Evolutionary conservation across 441 rosid genomes (phyloP).

Genomic region (Brassica balearica): DNA sequence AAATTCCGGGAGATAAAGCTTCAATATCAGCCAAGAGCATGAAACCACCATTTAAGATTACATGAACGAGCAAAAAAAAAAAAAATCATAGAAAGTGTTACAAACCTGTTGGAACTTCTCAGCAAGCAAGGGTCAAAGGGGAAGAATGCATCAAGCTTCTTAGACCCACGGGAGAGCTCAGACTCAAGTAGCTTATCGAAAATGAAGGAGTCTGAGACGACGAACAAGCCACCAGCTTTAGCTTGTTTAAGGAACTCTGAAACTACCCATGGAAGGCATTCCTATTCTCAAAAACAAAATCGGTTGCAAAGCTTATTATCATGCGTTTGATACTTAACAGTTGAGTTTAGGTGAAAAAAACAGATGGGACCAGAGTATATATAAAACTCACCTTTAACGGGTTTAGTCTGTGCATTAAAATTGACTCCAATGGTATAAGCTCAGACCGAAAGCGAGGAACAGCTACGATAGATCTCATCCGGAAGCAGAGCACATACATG

Average conservation of each 20-base stretch:
- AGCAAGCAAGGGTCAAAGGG: conserved; percentile 94
- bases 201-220: conserved; percentile 57
- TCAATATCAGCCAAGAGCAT: conserved; percentile 21
- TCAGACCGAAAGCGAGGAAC: conserved; percentile 65
- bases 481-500: conserved; percentile 88
- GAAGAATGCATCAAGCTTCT: conserved; percentile 90
- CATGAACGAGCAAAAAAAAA: background rate
- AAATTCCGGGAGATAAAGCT: conserved; percentile 64
- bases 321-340: conserved; percentile 10
- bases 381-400: conserved; percentile 65
- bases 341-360: background rate
- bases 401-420: conserved; percentile 65
- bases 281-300: conserved; percentile 48
- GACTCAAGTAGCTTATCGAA: conserved; percentile 65
- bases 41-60: background rate
- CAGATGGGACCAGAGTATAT: background rate
- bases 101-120: conserved; percentile 69
- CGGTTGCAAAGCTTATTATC: conserved; percentile 17
- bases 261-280: conserved; percentile 84
- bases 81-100: background rate
- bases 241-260: conserved; percentile 86
- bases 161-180: conserved; percentile 71
- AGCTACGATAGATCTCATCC: conserved; percentile 74
- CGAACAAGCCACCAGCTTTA: conserved; percentile 70
- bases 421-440: conserved; percentile 69